Conservation (phyloP, 2,329 filamentous ascomycete genomes). For the Talaromyces verruculosus region DNA sequence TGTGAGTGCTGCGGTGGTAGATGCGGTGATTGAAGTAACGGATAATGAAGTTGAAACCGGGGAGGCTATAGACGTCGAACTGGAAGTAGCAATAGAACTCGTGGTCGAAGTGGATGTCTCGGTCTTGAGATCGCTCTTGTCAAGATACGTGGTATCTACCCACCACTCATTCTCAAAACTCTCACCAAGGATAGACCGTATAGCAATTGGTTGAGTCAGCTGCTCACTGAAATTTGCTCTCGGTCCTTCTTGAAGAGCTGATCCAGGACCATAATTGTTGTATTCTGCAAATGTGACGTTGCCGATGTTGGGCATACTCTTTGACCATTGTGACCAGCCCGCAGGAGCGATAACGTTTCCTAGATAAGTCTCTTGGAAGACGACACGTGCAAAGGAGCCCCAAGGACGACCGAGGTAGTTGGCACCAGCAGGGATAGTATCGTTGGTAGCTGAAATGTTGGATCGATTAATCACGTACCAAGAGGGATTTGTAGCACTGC, state of each 20-base stretch:
- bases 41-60: not conserved
- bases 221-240: conserved; percentile 7
- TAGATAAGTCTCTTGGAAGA: conserved; percentile 7
- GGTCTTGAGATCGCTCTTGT: not conserved
- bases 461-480: conserved; percentile 7
- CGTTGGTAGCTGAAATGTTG: conserved; percentile 1
- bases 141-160: not conserved
- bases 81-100: not conserved
- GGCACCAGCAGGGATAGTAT: not conserved
- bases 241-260: not conserved
- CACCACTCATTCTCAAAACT: conserved; percentile 3
- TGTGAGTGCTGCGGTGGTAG: not conserved
- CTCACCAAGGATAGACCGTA: conserved; percentile 1
- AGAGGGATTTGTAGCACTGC: conserved; percentile 8
- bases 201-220: not conserved
- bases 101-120: not conserved
- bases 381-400: not conserved
- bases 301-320: conserved; percentile 1
- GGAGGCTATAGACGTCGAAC: not conserved
- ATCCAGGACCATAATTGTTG: not conserved
- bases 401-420: conserved; percentile 9
- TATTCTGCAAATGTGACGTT: conserved; percentile 6
- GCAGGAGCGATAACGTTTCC: not conserved
- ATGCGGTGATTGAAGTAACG: not conserved
- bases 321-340: conserved; percentile 9